Base-by-base conservation (phyloP, 1,284 basidiomycete species). In the Cutaneotrichosporon sp. region DNA sequence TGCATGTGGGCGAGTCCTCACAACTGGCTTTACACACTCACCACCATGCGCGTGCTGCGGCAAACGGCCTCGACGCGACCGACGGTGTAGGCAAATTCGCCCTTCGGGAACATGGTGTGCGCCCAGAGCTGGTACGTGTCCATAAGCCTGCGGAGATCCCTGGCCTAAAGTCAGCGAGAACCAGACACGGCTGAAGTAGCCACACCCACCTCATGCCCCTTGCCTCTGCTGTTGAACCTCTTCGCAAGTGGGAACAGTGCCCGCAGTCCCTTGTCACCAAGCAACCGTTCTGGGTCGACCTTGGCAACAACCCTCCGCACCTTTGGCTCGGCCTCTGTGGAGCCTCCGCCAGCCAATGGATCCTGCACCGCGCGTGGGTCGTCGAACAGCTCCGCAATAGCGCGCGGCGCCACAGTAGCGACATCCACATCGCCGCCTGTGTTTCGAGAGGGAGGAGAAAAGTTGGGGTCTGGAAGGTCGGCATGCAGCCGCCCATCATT, bases 81-180 rank as follows among this genome's bases (percentile, higher is more conserved):
- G 7, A 92, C 81, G 0, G 89, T 93, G 68, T 93, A 89, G 42
- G 79, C 79, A 71, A 96, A 93, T 46, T 85, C 84, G 8, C 82
- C 85, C 66, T 87, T 89, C 3, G 92, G 91, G 66, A 86, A 92
- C 80, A 97, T 80, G 61, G 81, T 81, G 72, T 96, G 92, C 2
- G 89, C 81, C 92, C 92, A 97, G 64, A 91, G 86, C 63, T 90
- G 89, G 67, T 96, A 96, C 48, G 87, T 76, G 59, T 85, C 82
- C 49, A 96, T 77, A 16, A 96, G 74, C 29, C 85, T 79, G 58
- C 82, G 82, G 32, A 97, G 79, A 69, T 97, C 91, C 49, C 80
- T 74, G 20, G 78, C 78, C 90, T 93, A 64, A 32, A 16, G 19
- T 49, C 27, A 49, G 46, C 37, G 8, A 31, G 29, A 3, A 14